These are phyloP conservation scores for Brachypodium distachyon DNA, from an alignment of 202 grass and related monocot genomes.

Conservation along the genomic window DNA sequence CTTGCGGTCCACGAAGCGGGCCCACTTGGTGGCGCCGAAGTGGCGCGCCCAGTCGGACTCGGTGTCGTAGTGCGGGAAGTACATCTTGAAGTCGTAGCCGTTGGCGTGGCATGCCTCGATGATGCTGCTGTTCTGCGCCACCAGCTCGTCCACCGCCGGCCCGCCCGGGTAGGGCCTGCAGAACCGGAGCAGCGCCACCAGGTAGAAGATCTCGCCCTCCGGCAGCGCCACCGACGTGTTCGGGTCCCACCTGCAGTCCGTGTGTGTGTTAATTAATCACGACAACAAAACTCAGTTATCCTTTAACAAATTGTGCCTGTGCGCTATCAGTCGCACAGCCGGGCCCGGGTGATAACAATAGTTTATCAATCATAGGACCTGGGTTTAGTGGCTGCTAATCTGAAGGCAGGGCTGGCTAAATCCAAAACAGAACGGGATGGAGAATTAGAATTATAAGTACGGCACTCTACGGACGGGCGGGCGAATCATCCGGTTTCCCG, in stretches of 20 bases:
- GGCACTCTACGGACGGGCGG: neutral
- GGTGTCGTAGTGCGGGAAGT: slow-evolving; percentile 60
- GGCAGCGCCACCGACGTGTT: slow-evolving; percentile 78
- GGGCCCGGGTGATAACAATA: neutral
- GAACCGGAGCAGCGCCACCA: slow-evolving; percentile 90
- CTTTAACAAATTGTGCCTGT: neutral
- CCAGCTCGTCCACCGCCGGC: slow-evolving; percentile 41
- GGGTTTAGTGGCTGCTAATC: slow-evolving; percentile 22
- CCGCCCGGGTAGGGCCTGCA: slow-evolving; percentile 30
- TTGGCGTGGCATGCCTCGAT: slow-evolving; percentile 42
- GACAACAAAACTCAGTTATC: neutral
- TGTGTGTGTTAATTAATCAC: too few species aligned
- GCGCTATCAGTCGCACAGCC: neutral
- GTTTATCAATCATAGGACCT: slow-evolving; percentile 18
- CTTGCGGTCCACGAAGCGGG: slow-evolving; percentile 58
- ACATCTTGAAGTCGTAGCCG: slow-evolving; percentile 85
- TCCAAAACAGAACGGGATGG: slow-evolving; percentile 28
- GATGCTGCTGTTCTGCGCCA: slow-evolving; percentile 66
- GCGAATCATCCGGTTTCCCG: neutral
- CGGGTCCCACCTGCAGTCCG: slow-evolving; percentile 75
- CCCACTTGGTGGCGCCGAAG: slow-evolving; percentile 58
- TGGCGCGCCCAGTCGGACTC: slow-evolving; percentile 61
- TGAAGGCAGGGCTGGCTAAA: slow-evolving; percentile 1
- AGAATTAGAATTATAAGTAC: neutral
- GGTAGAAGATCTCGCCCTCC: slow-evolving; percentile 79